phyloP scores from a whole-genome alignment of 2,329 filamentous ascomycete species.

The Microcyclospora tardicrescens region DNA sequence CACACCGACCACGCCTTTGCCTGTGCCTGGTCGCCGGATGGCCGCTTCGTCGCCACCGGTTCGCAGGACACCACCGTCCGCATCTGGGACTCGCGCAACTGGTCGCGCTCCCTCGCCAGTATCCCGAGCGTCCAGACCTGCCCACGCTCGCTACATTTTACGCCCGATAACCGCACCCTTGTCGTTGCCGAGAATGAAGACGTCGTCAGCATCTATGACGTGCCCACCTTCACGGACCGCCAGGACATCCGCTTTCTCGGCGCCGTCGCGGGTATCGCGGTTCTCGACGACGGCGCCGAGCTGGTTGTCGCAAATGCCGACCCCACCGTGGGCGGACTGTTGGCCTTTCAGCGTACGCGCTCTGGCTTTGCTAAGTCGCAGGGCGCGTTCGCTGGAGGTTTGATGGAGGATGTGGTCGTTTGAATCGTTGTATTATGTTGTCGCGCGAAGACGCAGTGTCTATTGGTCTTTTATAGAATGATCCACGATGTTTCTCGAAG shows the following conservation, averaged over 20 bases:
- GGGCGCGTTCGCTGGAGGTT: too few species aligned
- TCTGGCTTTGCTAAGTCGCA: too few species aligned
- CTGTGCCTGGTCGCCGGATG: constrained; percentile 68
- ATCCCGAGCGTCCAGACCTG: constrained; percentile 55
- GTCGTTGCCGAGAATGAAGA: constrained; percentile 67
- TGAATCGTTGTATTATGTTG: too few species aligned
- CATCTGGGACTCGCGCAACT: constrained; percentile 64
- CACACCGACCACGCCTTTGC: constrained; percentile 61
- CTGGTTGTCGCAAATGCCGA: constrained; percentile 59
- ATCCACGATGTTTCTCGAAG: too few species aligned
- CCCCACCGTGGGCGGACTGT: constrained; percentile 49
- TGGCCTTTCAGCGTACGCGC: constrained; percentile 5
- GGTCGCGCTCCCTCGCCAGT: constrained; percentile 43
- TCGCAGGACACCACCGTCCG: constrained; percentile 62
- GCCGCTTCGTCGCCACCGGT: constrained; percentile 62
- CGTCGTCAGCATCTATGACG: constrained; percentile 55
- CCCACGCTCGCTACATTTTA: constrained; percentile 57
- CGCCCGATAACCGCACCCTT: constrained; percentile 51
- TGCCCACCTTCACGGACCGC: constrained; percentile 45
- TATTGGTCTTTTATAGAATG: too few species aligned
- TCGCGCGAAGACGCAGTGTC: too few species aligned
- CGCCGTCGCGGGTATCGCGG: constrained; percentile 55
- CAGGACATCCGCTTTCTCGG: constrained; percentile 65
- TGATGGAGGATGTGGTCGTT: too few species aligned
- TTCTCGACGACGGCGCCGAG: constrained; percentile 54